Conservation (phyloP, 352 stramenopile genomes). For the Pythium folliculosum region DNA sequence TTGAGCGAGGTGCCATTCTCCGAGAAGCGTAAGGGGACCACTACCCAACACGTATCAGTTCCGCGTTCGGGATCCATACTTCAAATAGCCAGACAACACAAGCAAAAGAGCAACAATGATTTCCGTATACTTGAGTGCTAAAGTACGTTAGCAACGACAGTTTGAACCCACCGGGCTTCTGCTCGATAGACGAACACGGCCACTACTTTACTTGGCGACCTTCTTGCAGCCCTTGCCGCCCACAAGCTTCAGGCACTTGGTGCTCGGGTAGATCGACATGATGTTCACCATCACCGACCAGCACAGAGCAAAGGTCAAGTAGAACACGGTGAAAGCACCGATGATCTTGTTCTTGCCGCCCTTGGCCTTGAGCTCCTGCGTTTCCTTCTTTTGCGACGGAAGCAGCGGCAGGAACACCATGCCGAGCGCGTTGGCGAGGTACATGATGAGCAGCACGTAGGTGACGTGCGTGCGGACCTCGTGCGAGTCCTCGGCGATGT, state of each 20-base stretch:
- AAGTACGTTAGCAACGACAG: too few relatives aligned
- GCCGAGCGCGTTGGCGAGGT: conserved; percentile 37
- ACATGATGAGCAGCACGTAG: conserved; percentile 45
- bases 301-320: conserved; percentile 8
- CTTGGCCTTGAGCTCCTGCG: conserved; percentile 11
- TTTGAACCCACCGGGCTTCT: too few relatives aligned
- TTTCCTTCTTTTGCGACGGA: conserved; percentile 30
- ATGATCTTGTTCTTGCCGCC: conserved; percentile 8
- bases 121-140: too few relatives aligned
- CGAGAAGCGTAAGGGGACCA: too few relatives aligned
- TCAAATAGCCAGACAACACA: too few relatives aligned
- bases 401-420: conserved; percentile 37
- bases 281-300: conserved; percentile 23
- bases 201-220: background rate
- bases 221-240: background rate
- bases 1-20: too few relatives aligned
- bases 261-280: conserved; percentile 1
- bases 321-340: conserved; percentile 15
- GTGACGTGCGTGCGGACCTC: conserved; percentile 39
- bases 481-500: conserved; percentile 39
- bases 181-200: too few relatives aligned
- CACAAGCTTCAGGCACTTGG: background rate
- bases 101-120: too few relatives aligned
- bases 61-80: too few relatives aligned
- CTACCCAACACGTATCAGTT: too few relatives aligned